A percentile compares a stretch with the other conserved stretches of the same genome.
Conservation (phyloP, 208 protist genomes). For the Leishmania lainsoni region DNA sequence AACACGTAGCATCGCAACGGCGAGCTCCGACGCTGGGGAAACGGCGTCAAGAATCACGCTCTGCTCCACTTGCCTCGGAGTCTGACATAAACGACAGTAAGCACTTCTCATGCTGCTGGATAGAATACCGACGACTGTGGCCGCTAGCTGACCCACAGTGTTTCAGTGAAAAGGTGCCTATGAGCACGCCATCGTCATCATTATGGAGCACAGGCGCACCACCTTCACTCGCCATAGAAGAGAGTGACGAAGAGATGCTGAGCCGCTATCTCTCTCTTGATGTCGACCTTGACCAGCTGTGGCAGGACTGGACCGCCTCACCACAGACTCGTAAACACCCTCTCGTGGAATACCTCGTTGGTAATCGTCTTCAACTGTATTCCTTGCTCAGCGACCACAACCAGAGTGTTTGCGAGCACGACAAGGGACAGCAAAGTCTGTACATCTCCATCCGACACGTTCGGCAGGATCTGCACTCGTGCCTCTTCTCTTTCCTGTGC, state of each 20-base stretch:
- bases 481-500: conserved; percentile 75
- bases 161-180: background rate
- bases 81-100: background rate
- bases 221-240: background rate
- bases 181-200: background rate
- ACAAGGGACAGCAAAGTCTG: background rate
- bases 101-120: conserved; percentile 11
- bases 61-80: conserved; percentile 7
- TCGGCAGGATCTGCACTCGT: conserved; percentile 76
- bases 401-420: conserved; percentile 7
- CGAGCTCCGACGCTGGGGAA: too few species aligned
- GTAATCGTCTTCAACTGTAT: background rate
- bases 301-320: conserved; percentile 54
- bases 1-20: background rate
- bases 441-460: conserved; percentile 54
- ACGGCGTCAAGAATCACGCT: background rate
- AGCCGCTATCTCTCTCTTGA: conserved; percentile 68
- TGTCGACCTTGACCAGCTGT: conserved; percentile 56
- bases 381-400: too few species aligned
- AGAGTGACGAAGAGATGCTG: conserved; percentile 45
- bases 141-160: background rate
- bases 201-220: background rate
- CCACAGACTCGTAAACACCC: conserved; percentile 57
- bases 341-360: conserved; percentile 46
- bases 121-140: conserved; percentile 20